These are phyloP conservation scores for Cadophora sp. DNA, from an alignment of 2,329 filamentous ascomycete genomes.

Conservation along the genomic window DNA sequence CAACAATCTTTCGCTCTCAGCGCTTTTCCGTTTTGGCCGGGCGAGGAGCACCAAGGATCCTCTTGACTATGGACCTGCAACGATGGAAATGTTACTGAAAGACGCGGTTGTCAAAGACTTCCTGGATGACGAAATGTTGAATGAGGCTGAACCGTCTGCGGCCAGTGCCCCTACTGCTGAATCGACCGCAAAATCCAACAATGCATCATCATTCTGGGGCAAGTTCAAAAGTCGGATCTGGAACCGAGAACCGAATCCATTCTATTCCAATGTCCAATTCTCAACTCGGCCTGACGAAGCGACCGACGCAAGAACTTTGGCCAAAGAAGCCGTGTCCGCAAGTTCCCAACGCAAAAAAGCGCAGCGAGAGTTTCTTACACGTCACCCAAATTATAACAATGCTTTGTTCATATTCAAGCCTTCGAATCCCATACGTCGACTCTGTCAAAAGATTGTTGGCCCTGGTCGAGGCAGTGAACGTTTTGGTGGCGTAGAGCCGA, in stretches of 20 bases:
- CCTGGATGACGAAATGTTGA: slow-evolving; percentile 73
- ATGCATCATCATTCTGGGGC: slow-evolving; percentile 67
- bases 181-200: slow-evolving; percentile 58
- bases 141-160: slow-evolving; percentile 45
- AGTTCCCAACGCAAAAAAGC: slow-evolving; percentile 83
- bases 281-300: slow-evolving; percentile 72
- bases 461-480: slow-evolving; percentile 87
- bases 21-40: slow-evolving; percentile 70
- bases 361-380: slow-evolving; percentile 87
- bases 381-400: slow-evolving; percentile 91
- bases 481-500: slow-evolving; percentile 88
- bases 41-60: slow-evolving; percentile 75
- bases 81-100: slow-evolving; percentile 95
- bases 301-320: slow-evolving; percentile 85
- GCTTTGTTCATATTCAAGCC: slow-evolving; percentile 88
- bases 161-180: slow-evolving; percentile 36
- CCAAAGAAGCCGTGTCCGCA: slow-evolving; percentile 85
- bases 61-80: slow-evolving; percentile 88
- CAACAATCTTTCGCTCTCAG: slow-evolving; percentile 78
- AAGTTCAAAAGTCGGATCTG: slow-evolving; percentile 62
- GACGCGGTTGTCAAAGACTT: slow-evolving; percentile 96
- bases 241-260: slow-evolving; percentile 86
- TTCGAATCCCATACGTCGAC: slow-evolving; percentile 75
- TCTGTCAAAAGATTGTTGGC: slow-evolving; percentile 90
- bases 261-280: slow-evolving; percentile 83